Evolutionary conservation across 2,329 filamentous ascomycete species (phyloP).

Genomic region (Elsinoe australis): DNA sequence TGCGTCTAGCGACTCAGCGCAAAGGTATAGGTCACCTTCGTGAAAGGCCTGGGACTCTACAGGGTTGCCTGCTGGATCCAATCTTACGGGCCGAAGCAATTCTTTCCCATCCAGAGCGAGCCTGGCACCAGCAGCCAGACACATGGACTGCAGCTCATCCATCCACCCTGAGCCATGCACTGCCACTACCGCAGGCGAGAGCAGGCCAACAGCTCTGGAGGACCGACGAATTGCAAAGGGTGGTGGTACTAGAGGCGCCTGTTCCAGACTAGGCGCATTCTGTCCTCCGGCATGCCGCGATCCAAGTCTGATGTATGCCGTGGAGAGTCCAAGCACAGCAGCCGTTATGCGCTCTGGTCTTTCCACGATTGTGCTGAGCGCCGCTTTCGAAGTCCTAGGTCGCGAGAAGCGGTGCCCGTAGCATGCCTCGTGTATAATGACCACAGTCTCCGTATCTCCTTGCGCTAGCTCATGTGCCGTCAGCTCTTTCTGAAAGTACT

Average conservation of each 20-base stretch:
- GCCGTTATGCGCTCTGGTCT: constrained; percentile 86
- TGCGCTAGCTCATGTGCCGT: constrained; percentile 49
- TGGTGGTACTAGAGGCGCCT: constrained; percentile 52
- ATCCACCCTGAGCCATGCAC: constrained; percentile 92
- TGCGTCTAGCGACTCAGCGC: constrained; percentile 73
- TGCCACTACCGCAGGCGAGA: constrained; percentile 71
- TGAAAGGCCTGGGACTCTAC: constrained; percentile 64
- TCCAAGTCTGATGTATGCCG: constrained; percentile 85
- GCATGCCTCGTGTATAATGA: constrained; percentile 86
- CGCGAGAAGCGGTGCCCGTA: constrained; percentile 90
- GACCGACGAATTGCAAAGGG: constrained; percentile 86
- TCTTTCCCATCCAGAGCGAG: constrained; percentile 72
- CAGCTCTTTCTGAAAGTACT: constrained; percentile 64
- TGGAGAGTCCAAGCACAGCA: constrained; percentile 69
- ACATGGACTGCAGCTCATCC: constrained; percentile 81
- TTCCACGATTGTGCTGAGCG: constrained; percentile 78
- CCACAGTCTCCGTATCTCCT: constrained; percentile 50
- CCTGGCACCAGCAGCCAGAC: constrained; percentile 68
- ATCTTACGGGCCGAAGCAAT: constrained; percentile 48
- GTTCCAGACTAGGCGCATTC: constrained; percentile 58
- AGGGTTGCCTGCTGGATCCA: constrained; percentile 23
- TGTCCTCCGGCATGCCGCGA: constrained; percentile 65
- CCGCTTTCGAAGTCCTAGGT: constrained; percentile 64
- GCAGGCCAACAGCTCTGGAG: constrained; percentile 60
- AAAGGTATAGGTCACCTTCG: constrained; percentile 85